These are phyloP conservation scores for Prunus dulcis DNA, from an alignment of 306 rosid genomes.

Conservation along the genomic window DNA sequence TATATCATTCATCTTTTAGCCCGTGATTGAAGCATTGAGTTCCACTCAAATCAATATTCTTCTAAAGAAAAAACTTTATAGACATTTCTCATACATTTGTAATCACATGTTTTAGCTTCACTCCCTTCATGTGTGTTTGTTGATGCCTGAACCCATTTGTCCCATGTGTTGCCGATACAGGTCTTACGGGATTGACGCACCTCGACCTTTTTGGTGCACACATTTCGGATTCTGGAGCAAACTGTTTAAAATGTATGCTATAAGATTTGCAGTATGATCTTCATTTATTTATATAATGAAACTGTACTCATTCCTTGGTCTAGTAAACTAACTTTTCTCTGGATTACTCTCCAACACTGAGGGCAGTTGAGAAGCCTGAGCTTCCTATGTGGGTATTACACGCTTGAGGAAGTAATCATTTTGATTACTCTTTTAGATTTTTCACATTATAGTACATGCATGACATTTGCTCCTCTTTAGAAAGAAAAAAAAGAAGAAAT, in stretches of 20 bases:
- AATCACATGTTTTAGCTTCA: not conserved
- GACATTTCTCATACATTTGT: not conserved
- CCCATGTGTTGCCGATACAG: conserved; percentile 38
- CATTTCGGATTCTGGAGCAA: conserved; percentile 62
- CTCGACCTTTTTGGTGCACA: conserved; percentile 74
- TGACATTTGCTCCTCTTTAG: too few species aligned
- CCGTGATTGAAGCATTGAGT: not conserved
- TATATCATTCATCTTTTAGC: not conserved
- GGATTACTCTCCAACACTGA: too few species aligned
- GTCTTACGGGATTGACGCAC: conserved; percentile 61
- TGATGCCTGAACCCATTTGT: not conserved
- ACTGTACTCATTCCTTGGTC: not conserved
- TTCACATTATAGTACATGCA: too few species aligned
- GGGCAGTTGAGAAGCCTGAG: not conserved
- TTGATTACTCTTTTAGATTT: not conserved
- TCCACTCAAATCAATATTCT: not conserved
- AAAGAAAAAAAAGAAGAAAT: too few species aligned
- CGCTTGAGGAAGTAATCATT: not conserved
- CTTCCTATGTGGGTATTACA: not conserved
- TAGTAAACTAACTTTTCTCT: too few species aligned
- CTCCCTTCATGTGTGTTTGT: not conserved
- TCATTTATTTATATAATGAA: not conserved
- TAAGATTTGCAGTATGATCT: not conserved
- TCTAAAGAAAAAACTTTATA: not conserved
- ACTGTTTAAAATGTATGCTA: conserved; percentile 44